These are phyloP conservation scores for Metschnikowia santaceciliae DNA, from an alignment of 805 yeast species.

Conservation along the genomic window DNA sequence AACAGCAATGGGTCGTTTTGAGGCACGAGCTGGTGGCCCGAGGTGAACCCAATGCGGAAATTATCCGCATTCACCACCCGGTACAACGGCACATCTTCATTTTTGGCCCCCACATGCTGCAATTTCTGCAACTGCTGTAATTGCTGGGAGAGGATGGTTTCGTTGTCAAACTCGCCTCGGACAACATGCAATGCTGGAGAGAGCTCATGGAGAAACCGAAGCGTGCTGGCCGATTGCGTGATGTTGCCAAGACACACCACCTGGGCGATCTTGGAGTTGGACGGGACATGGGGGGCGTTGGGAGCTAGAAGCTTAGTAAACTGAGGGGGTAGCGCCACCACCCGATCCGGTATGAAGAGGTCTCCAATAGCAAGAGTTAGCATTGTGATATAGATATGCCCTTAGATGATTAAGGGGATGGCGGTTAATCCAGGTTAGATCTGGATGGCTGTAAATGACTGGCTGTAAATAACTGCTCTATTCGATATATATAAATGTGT, in stretches of 20 bases:
- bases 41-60: conserved; percentile 76
- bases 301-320: conserved; percentile 77
- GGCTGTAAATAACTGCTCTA: too few relatives aligned
- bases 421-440: too few relatives aligned
- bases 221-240: conserved; percentile 60
- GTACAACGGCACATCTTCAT: conserved; percentile 49
- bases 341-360: conserved; percentile 83
- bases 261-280: conserved; percentile 67
- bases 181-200: conserved; percentile 74
- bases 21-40: conserved; percentile 83
- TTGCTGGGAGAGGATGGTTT: conserved; percentile 33
- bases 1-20: conserved; percentile 82
- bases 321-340: conserved; percentile 56
- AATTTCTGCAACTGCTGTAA: conserved; percentile 26
- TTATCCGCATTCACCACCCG: conserved; percentile 64
- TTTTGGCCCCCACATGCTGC: conserved; percentile 15
- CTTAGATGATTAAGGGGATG: too few relatives aligned
- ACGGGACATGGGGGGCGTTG: conserved; percentile 37
- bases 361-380: conserved; percentile 77
- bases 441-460: too few relatives aligned
- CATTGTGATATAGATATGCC: conserved; percentile 19
- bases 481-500: too few relatives aligned
- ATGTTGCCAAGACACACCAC: conserved; percentile 84
- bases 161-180: conserved; percentile 76
- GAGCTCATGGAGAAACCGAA: conserved; percentile 59